Base-by-base conservation (phyloP, 2,329 filamentous ascomycete genomes). In the Metarhizium sp. region DNA sequence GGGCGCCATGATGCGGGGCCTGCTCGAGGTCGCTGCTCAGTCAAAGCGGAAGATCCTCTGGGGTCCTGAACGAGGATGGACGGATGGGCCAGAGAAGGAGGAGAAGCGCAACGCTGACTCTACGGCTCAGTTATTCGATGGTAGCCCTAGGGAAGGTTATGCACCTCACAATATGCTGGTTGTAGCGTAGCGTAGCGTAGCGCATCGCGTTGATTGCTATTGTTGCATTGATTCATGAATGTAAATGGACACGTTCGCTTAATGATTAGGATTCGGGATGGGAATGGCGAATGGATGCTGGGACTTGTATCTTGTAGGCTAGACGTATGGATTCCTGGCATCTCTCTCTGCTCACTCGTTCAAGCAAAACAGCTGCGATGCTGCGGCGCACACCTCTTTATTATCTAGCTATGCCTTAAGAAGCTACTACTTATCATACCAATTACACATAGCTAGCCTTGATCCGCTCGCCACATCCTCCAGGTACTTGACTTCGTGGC, bases 21-120 rank as follows among this genome's bases (percentile, higher is more conserved):
- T 92, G 20, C 66, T 87, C 8, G 73, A 78, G 1, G 75, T 79
- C 4, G 75, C 77, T 1, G 71, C 69, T 10, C 68, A 74, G 7
- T 73, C 75, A 18, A 70, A 77, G 29, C 78, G 79, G 59, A 69
- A 68, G 45, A 75, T 90, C n/a, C 71, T 72, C 18, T 92, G 86
- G 85, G 87, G 87, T 0, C 80, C 83, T 0, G 76, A 84, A 62
- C 74, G 84, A 57, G 83, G 83, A 3, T 90, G 86, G 87, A 80
- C 75, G 0, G 76, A 83, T 52, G 75, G 72, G 0, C 73, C 78
- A 16, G 74, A 75, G 7, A 61, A 67, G 5, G 36, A 54, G n/a
- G 45, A 54, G 13, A 34, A 36, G 20, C 18, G 38, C 20, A 20
- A 13, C 14, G 5, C 52, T 16, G 53, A 56, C 13, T 18, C 42